phyloP scores from a whole-genome alignment of 352 stramenopile species.

The Plasmopara muralis region DNA sequence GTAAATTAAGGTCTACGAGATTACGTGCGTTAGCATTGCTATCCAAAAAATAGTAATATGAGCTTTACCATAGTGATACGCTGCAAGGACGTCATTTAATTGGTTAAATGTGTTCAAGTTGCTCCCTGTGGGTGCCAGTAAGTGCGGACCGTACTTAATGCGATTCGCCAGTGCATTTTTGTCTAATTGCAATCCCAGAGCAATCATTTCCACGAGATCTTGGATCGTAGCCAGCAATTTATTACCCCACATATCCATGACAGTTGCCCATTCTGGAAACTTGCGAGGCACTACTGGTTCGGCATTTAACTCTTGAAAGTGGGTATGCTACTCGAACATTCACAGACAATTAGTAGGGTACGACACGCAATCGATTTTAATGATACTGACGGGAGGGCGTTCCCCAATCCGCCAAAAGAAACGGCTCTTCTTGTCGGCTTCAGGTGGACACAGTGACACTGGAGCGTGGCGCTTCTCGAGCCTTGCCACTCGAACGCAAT shows the following conservation, averaged over 20 bases:
- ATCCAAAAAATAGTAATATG: no score
- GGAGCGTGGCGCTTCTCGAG: conserved; percentile 58
- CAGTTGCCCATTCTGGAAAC: conserved; percentile 82
- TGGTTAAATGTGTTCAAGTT: conserved; percentile 80
- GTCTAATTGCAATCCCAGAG: conserved; percentile 78
- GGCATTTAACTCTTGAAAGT: conserved; percentile 83
- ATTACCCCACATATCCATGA: conserved; percentile 90
- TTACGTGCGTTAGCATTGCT: conserved; percentile 5
- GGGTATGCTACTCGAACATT: conserved; percentile 34
- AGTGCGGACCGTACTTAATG: conserved; percentile 83
- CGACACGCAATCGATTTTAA: not conserved
- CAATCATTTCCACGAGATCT: conserved; percentile 84
- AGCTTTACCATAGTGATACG: conserved; percentile 82
- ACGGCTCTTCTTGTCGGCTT: conserved; percentile 90
- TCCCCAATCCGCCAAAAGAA: conserved; percentile 92
- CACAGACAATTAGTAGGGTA: not conserved
- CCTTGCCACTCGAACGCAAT: conserved; percentile 58
- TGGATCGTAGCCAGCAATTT: conserved; percentile 83
- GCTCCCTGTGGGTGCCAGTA: conserved; percentile 87
- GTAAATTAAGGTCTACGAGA: conserved; percentile 84
- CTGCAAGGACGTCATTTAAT: conserved; percentile 82
- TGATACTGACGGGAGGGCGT: conserved; percentile 30
- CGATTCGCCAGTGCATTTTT: conserved; percentile 66
- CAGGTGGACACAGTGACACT: conserved; percentile 79
- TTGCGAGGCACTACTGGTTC: conserved; percentile 77